phyloP scores from a whole-genome alignment of 23 red algal genomes.

The Gracilaria vermiculophylla region DNA sequence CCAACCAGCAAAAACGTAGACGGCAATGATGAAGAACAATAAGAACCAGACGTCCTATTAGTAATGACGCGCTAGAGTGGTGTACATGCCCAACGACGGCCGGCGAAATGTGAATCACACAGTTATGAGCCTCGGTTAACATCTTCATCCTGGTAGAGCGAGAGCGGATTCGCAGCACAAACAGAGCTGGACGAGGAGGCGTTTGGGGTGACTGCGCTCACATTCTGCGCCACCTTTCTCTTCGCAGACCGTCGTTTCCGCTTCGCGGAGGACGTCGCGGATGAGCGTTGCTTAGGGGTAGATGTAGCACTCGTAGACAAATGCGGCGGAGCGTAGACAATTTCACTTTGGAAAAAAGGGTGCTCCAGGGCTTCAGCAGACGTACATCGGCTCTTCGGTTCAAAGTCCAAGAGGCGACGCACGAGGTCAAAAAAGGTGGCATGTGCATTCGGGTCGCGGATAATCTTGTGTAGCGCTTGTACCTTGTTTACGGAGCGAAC shows the following conservation, averaged over 20 bases:
- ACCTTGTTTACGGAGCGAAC: constrained; percentile 47
- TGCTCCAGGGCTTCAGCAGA: constrained; percentile 69
- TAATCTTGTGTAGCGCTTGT: constrained; percentile 52
- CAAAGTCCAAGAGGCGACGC: constrained; percentile 60
- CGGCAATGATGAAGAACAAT: background rate
- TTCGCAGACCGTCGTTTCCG: background rate
- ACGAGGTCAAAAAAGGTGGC: constrained; percentile 71
- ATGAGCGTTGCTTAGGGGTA: background rate
- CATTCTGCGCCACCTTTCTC: background rate
- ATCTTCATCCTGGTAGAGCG: background rate
- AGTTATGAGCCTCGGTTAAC: background rate
- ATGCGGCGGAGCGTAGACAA: background rate
- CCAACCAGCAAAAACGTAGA: background rate
- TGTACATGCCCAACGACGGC: background rate
- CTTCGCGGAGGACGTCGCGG: background rate
- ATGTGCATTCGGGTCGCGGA: constrained; percentile 56
- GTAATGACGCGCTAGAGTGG: background rate
- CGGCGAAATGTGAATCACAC: background rate
- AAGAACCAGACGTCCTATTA: background rate
- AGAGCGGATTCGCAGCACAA: background rate
- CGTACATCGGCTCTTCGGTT: constrained; percentile 67
- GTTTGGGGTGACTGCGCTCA: background rate
- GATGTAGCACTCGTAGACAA: background rate
- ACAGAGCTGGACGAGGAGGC: background rate
- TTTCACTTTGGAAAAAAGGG: constrained; percentile 55